Conservation (phyloP, 768 basidiomycete species). For the Calocybe indica region DNA sequence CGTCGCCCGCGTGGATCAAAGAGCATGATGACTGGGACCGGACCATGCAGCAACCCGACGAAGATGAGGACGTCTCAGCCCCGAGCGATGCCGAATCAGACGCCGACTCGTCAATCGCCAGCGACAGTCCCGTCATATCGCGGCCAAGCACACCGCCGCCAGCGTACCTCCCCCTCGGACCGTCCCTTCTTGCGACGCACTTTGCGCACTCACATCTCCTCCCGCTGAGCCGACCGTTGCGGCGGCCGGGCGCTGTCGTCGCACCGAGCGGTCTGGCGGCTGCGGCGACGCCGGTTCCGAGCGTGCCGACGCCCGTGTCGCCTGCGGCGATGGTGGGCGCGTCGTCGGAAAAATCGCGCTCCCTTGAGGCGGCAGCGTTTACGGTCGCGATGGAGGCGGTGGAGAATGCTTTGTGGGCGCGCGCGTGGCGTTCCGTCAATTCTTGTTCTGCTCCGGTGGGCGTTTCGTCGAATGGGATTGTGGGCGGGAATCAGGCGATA, state of each 20-base stretch:
- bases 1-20: conserved; percentile 36
- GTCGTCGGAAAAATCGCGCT: conserved; percentile 58
- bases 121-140: conserved; percentile 31
- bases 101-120: conserved; percentile 28
- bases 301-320: conserved; percentile 79
- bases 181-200: conserved; percentile 58
- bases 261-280: conserved; percentile 35
- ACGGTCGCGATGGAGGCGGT: conserved; percentile 64
- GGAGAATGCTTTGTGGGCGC: conserved; percentile 66
- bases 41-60: conserved; percentile 13
- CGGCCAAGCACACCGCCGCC: conserved; percentile 69
- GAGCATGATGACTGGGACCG: conserved; percentile 45
- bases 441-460: background rate
- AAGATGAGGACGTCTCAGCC: conserved; percentile 21
- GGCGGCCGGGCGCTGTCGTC: conserved; percentile 49
- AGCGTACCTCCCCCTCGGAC: conserved; percentile 64
- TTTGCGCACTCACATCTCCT: conserved; percentile 63
- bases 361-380: conserved; percentile 60
- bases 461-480: no score
- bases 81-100: conserved; percentile 26
- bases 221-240: conserved; percentile 54
- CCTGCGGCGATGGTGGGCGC: conserved; percentile 67
- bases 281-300: conserved; percentile 26
- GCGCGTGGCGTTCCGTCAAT: conserved; percentile 51
- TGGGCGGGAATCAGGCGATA: conserved; percentile 14